Conservation (phyloP, 495 filamentous ascomycete species). For the Astrothelium subdiscretum region DNA sequence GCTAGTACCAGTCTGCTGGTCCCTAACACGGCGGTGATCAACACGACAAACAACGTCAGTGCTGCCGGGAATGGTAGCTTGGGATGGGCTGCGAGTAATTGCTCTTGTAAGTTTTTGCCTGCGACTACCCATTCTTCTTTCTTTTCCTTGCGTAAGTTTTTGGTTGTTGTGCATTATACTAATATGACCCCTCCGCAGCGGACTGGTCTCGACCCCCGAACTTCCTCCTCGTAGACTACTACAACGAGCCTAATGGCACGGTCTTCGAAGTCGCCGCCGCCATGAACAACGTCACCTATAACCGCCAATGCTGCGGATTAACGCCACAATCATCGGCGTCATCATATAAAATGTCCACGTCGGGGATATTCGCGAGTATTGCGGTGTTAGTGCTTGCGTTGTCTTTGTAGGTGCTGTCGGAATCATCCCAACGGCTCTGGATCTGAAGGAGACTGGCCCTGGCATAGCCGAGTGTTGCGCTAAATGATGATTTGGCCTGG, state of each 20-base stretch:
- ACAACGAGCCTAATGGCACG: conserved; percentile 49
- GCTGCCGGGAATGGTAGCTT: conserved; percentile 25
- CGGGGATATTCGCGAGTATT: neutral
- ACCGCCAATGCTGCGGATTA: conserved; percentile 58
- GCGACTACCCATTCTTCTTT: neutral
- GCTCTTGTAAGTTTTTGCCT: conserved; percentile 40
- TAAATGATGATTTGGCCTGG: neutral
- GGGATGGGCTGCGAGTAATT: conserved; percentile 31
- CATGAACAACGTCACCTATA: conserved; percentile 77
- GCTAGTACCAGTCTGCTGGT: conserved; percentile 36
- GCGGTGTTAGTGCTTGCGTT: neutral
- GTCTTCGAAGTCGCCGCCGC: conserved; percentile 84
- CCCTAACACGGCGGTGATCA: conserved; percentile 56
- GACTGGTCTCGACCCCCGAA: conserved; percentile 67
- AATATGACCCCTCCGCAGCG: conserved; percentile 13
- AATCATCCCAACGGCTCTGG: neutral
- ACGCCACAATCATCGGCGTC: neutral
- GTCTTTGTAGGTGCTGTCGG: neutral
- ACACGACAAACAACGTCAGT: conserved; percentile 55
- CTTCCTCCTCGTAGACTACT: conserved; percentile 84
- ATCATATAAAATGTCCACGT: neutral
- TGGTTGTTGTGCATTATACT: neutral
- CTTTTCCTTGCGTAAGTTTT: neutral
- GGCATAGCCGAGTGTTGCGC: neutral
- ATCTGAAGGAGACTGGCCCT: neutral